A percentile compares a stretch with the other conserved stretches of the same genome.
These are phyloP conservation scores for Gryganskiella cystojenkinii DNA, from an alignment of 192 early-diverging fungal genomes.

Conservation along the genomic window DNA sequence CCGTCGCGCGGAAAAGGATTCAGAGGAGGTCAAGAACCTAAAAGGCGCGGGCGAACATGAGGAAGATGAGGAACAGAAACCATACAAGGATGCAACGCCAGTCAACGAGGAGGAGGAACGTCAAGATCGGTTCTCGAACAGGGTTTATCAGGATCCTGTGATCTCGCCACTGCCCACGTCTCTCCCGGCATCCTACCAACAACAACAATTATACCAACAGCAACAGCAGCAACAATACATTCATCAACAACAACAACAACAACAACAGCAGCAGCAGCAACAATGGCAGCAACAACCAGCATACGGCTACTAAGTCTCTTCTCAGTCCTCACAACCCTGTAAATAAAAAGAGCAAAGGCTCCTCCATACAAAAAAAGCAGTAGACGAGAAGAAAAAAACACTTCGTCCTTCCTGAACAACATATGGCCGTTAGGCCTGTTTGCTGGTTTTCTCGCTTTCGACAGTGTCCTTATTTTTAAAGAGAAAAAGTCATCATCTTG, in stretches of 20 bases:
- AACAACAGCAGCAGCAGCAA: slow-evolving; percentile 19
- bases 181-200: background rate
- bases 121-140: slow-evolving; percentile 26
- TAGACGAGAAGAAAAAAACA: too few species aligned
- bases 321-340: too few species aligned
- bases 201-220: background rate
- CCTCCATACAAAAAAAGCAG: too few species aligned
- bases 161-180: slow-evolving; percentile 11
- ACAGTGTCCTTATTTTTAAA: too few species aligned
- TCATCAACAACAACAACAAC: slow-evolving; percentile 6
- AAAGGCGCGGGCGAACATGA: slow-evolving; percentile 45
- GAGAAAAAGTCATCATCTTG: too few species aligned
- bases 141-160: slow-evolving; percentile 28
- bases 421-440: too few species aligned
- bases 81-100: background rate
- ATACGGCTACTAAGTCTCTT: background rate
- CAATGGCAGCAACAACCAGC: slow-evolving; percentile 11
- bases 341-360: too few species aligned
- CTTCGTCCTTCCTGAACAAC: too few species aligned
- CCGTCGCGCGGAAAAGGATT: slow-evolving; percentile 17
- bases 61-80: slow-evolving; percentile 3
- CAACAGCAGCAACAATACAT: background rate
- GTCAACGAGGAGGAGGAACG: background rate
- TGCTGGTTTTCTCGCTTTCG: too few species aligned
- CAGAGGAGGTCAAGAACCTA: slow-evolving; percentile 18